phyloP scores from a whole-genome alignment of 1,284 basidiomycete species.

The Moesziomyces sp. region DNA sequence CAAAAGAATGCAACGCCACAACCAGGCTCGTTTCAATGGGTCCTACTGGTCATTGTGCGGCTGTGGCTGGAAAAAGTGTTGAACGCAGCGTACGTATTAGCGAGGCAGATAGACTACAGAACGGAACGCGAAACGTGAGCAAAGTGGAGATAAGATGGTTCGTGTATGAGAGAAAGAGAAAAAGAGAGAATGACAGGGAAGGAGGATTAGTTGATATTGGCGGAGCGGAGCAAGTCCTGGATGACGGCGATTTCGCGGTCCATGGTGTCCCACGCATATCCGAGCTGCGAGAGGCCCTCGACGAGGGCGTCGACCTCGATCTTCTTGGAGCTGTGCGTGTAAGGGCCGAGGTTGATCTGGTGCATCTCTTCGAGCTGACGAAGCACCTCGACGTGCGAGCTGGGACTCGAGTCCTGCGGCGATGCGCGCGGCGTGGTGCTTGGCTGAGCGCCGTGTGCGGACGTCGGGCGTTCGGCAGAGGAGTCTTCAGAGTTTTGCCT shows the following conservation, averaged over 20 bases:
- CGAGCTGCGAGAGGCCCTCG: constrained; percentile 60
- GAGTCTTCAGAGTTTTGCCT: constrained; percentile 9
- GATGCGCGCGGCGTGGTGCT: not conserved
- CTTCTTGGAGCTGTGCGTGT: constrained; percentile 53
- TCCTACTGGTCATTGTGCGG: too few relatives aligned
- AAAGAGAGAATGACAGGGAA: not conserved
- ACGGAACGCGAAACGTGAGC: not conserved
- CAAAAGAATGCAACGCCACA: not conserved
- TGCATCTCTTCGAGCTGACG: constrained; percentile 43
- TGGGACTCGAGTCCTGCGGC: constrained; percentile 10
- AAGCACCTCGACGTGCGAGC: constrained; percentile 25
- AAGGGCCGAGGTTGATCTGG: constrained; percentile 45
- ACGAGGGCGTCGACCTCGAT: constrained; percentile 56
- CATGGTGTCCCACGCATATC: constrained; percentile 61
- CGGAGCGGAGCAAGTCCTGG: constrained; percentile 43
- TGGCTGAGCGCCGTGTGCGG: constrained; percentile 9
- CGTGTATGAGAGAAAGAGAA: not conserved
- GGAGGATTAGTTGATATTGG: not conserved
- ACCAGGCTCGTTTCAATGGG: too few relatives aligned
- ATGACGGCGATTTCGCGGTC: constrained; percentile 57
- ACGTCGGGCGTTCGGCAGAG: too few relatives aligned
- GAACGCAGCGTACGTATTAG: too few relatives aligned
- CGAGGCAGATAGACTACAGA: not conserved
- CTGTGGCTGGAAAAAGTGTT: too few relatives aligned
- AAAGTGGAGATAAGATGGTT: not conserved